A percentile compares a stretch with the other conserved stretches of the same genome.
These are phyloP conservation scores for Amanita rubescens DNA, from an alignment of 768 basidiomycete genomes.

Conservation along the genomic window DNA sequence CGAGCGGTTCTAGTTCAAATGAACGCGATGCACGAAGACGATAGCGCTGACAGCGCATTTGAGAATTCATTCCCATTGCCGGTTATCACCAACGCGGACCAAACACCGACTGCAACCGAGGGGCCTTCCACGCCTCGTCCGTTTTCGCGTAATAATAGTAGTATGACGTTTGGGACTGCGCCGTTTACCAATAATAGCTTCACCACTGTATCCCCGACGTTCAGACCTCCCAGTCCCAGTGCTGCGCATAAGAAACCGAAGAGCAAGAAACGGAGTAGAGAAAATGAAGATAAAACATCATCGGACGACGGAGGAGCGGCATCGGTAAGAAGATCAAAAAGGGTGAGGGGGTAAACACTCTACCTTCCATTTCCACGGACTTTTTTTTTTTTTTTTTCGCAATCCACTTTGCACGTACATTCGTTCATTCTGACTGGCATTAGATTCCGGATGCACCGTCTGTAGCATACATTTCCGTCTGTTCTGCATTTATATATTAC, in stretches of 20 bases:
- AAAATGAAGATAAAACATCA: neutral
- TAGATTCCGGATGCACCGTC: neutral
- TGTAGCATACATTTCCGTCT: no score
- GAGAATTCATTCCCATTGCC: neutral
- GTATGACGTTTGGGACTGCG: slow-evolving; percentile 10
- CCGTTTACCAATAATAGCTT: slow-evolving; percentile 37
- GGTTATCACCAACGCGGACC: neutral
- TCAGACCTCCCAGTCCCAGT: slow-evolving; percentile 26
- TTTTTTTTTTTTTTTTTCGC: neutral
- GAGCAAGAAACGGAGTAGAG: slow-evolving; percentile 5
- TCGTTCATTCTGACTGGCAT: no score
- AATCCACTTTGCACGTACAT: neutral
- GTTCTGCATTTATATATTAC: neutral
- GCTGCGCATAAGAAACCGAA: slow-evolving; percentile 4
- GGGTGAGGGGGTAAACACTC: neutral
- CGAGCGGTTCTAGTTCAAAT: slow-evolving; percentile 31
- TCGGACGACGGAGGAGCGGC: neutral
- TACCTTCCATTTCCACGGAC: neutral
- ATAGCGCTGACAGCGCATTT: neutral
- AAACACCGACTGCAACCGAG: slow-evolving; percentile 30
- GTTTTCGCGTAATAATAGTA: slow-evolving; percentile 15
- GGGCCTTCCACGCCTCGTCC: slow-evolving; percentile 29
- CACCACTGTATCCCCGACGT: slow-evolving; percentile 35
- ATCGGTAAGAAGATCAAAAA: no score
- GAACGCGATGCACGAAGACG: slow-evolving; percentile 14